Conservation (phyloP, 2,329 filamentous ascomycete species). For the Fusarium devonianum region DNA sequence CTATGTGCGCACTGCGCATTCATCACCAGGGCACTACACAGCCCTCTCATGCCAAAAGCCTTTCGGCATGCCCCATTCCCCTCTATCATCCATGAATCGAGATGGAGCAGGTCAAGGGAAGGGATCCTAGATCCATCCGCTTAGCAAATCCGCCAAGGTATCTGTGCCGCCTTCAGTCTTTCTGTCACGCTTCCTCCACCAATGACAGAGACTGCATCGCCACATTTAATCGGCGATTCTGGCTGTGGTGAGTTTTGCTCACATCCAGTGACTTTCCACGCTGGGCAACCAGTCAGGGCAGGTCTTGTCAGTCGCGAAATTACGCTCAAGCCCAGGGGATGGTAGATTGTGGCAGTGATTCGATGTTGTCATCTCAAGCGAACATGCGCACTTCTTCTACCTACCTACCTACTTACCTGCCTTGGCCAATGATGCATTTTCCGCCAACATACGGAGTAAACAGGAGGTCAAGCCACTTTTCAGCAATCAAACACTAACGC, state of each 20-base stretch:
- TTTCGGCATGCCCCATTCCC: not conserved
- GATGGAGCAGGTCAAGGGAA: constrained; percentile 26
- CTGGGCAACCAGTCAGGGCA: no score
- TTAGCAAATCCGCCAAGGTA: not conserved
- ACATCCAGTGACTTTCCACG: no score
- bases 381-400: constrained; percentile 4
- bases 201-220: constrained; percentile 15
- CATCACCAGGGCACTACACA: constrained; percentile 8
- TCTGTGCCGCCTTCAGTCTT: not conserved
- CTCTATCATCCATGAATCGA: constrained; percentile 5
- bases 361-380: not conserved
- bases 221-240: constrained; percentile 29
- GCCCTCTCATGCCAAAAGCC: constrained; percentile 33
- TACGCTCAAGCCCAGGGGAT: no score
- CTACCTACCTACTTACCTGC: not conserved
- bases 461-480: constrained; percentile 13
- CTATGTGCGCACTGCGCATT: not conserved
- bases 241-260: not conserved
- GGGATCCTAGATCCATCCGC: constrained; percentile 26
- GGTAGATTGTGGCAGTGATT: no score
- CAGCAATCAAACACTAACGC: constrained; percentile 24
- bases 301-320: no score
- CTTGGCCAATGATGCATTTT: no score
- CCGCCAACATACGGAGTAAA: no score
- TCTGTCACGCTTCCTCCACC: constrained; percentile 18